Evolutionary conservation across 1,284 basidiomycete genomes (phyloP).

Genomic region (Sporisorium exsertum): DNA sequence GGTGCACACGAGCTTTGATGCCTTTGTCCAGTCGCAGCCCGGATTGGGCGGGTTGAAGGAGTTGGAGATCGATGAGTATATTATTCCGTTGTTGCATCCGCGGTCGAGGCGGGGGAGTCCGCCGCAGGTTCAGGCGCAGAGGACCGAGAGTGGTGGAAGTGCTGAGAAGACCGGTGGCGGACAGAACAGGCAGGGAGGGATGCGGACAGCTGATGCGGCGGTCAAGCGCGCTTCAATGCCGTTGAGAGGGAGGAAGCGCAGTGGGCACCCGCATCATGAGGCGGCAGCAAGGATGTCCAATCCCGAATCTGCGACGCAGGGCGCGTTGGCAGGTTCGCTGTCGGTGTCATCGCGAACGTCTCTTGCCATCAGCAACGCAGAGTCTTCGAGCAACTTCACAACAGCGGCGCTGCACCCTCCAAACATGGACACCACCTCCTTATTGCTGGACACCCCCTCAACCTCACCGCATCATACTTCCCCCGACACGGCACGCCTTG

Average conservation of each 20-base stretch:
- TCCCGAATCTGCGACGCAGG: background rate
- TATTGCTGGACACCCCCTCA: background rate
- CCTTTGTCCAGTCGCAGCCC: constrained; percentile 26
- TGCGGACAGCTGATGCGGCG: background rate
- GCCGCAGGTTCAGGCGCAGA: background rate
- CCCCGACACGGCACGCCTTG: background rate
- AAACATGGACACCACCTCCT: background rate
- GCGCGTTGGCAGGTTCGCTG: background rate
- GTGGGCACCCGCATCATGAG: background rate
- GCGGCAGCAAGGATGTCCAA: background rate
- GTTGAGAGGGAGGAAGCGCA: constrained; percentile 7
- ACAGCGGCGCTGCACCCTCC: background rate
- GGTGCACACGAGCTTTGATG: constrained; percentile 35
- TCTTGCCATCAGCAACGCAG: background rate
- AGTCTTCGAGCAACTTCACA: background rate
- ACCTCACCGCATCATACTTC: background rate
- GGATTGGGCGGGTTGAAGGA: constrained; percentile 4
- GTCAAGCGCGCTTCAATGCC: background rate
- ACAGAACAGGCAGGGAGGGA: constrained; percentile 9
- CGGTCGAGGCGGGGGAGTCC: constrained; percentile 26
- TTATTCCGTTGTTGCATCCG: constrained; percentile 43
- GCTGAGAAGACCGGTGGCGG: background rate
- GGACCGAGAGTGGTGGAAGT: constrained; percentile 5
- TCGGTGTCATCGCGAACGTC: constrained; percentile 18
- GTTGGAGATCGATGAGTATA: constrained; percentile 27